Evolutionary conservation across 208 protist species (phyloP), one percentile per base, ranked within the genome.

Genomic region (Trypanosoma boissoni): DNA sequence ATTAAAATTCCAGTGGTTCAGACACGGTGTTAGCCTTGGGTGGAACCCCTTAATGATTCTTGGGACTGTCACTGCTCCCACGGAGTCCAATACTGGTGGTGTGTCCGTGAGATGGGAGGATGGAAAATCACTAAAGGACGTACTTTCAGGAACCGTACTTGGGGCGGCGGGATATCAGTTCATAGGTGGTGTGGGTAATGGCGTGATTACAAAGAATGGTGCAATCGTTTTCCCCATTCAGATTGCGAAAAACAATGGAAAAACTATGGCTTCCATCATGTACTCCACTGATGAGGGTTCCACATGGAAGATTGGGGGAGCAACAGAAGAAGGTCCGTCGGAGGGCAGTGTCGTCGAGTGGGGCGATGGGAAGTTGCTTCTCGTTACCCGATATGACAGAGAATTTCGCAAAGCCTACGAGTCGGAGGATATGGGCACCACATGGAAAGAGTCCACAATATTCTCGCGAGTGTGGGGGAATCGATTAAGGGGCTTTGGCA

Each of bases 351-450:
- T 59, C 4, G 8, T 48, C 21, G 37, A 46, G 23, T 59, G 54
- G 54, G n/a, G n/a, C n/a, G 39, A 59, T 14, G n/a, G 36, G 23
- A 21, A 50, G 18, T 18, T 61, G 18, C 1, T 61, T n/a, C 31
- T 61, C 20, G 27, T 39, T 14, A 29, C n/a, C 24, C 14, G 26
- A 3, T 29, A 29, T 31, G 31, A 31, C 31, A 3, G 41, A 2
- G 4, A 2, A 10, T 5, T 5, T 2, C 21, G 16, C 26, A 61
- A 61, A 18, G 42, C 51, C n/a, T 61, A 28, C 27, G 28, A 48
- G 28, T 51, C 55, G 2, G 21, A n/a, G 4, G 55, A 61, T 23
- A 51, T 59, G 54, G 54, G 54, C n/a, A 3, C 20, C 20, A 48
- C 39, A 26, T 59, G 54, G 54, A 59, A 6, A 24, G 55, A 61